phyloP scores from a whole-genome alignment of 192 early-diverging fungal species.

The Backusella tuberculispora region DNA sequence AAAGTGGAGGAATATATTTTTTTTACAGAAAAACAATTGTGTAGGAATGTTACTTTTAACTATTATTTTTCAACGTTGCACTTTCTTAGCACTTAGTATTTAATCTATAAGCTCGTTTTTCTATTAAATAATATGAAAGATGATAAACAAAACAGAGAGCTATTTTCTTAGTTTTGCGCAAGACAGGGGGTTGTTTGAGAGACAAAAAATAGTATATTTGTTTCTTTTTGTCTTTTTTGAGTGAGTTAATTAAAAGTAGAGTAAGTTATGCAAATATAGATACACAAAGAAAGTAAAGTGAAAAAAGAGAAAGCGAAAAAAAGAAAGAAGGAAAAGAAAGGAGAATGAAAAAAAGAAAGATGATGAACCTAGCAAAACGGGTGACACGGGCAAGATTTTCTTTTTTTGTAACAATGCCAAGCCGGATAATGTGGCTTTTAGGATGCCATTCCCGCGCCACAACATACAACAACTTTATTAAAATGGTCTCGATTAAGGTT shows the following conservation, averaged over 20 bases:
- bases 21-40: neutral
- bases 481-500: neutral
- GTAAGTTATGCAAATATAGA: constrained; percentile 5
- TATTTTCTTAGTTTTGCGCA: constrained; percentile 8
- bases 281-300: neutral
- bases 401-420: constrained; percentile 32
- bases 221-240: neutral
- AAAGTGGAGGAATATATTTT: neutral
- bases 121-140: constrained; percentile 1
- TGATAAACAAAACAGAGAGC: neutral
- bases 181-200: constrained; percentile 2
- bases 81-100: neutral
- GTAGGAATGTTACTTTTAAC: neutral
- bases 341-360: neutral
- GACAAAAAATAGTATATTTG: neutral
- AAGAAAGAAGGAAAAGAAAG: neutral
- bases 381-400: constrained; percentile 29
- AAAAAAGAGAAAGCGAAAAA: neutral
- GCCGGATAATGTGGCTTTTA: constrained; percentile 27
- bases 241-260: neutral
- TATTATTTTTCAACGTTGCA: neutral
- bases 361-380: neutral
- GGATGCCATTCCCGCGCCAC: constrained; percentile 22
- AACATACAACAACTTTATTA: constrained; percentile 9
- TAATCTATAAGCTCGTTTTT: neutral